Evolutionary conservation across 495 filamentous ascomycete genomes (phyloP), one percentile per base, ranked within the genome.

Genomic region (Rostrohypoxylon terebratum): DNA sequence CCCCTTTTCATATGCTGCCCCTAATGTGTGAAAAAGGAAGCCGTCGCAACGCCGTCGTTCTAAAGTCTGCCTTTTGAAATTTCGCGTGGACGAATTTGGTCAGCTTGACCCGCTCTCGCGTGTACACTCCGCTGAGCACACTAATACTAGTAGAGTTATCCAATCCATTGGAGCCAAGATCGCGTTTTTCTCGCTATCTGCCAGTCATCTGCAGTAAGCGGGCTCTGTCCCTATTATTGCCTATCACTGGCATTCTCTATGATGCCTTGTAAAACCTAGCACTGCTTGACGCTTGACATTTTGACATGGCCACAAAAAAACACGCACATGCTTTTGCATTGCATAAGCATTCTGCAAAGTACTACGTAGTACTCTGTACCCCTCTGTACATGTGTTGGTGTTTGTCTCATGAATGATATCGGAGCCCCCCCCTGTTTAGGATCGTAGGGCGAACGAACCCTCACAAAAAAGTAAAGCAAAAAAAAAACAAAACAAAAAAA

Each of bases 241-340:
- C 47, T 60, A 65, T 65, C 68, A 59, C 53, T 59, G 59, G 60
- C 59, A 58, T 57, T 16, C 48, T 40, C 16, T 42, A 31, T 53
- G 42, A 38, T 48, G 59, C 34, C 28, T 28, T 38, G 34, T 38
- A 38, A 9, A 38, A 13, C 34, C 28, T 28, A 28, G 6, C 14
- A 42, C 38, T 42, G 38, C 38, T 14, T 4, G 13, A 14, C 14
- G 38, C 38, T 42, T 28, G 28, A 28, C 28, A 28, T 28, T 38
- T 57, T 63, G 58, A 62, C 47, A 18, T 36, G 66, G 62, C 60
- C 38, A 68, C 38, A 28, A 63, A 16, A 53, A 20, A 69, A 20
- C 67, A 69, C 67, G 14, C 67, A 69, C 67, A 63, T 69, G 67
- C 67, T 63, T 69, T 36, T 69, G 67, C 67, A 69, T 59, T 63